A percentile compares a stretch with the other conserved stretches of the same genome.
Evolutionary conservation across 345 rosid genomes (phyloP).

Genomic region (Mangifera indica): DNA sequence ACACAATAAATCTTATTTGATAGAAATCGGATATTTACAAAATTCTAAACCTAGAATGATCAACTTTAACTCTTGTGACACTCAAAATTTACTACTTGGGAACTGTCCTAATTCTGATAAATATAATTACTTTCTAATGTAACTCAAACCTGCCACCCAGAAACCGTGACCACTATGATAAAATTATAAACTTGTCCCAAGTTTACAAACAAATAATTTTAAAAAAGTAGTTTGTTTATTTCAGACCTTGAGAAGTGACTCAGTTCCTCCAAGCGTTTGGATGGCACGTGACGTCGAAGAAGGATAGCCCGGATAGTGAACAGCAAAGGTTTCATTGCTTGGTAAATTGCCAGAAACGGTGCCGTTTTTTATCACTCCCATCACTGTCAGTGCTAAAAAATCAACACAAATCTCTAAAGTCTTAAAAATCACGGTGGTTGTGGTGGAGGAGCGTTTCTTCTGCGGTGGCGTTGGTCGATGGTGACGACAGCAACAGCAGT

Average conservation of each 20-base stretch:
- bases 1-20: no score
- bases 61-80: background rate
- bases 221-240: background rate
- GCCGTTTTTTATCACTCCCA: constrained; percentile 78
- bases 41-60: background rate
- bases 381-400: background rate
- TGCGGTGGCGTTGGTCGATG: no score
- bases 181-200: background rate
- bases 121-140: no score
- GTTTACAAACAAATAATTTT: background rate
- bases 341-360: constrained; percentile 65
- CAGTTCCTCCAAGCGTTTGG: constrained; percentile 76
- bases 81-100: background rate
- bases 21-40: no score
- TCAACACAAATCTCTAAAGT: no score
- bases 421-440: no score
- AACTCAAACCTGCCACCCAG: background rate
- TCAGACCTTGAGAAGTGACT: constrained; percentile 57
- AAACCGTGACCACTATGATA: background rate
- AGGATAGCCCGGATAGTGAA: constrained; percentile 86
- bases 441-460: no score
- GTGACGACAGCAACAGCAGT: no score
- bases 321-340: constrained; percentile 50
- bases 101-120: no score
- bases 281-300: constrained; percentile 69